Evolutionary conservation across 2,329 filamentous ascomycete species (phyloP).

Genomic region (Balansia obtecta): DNA sequence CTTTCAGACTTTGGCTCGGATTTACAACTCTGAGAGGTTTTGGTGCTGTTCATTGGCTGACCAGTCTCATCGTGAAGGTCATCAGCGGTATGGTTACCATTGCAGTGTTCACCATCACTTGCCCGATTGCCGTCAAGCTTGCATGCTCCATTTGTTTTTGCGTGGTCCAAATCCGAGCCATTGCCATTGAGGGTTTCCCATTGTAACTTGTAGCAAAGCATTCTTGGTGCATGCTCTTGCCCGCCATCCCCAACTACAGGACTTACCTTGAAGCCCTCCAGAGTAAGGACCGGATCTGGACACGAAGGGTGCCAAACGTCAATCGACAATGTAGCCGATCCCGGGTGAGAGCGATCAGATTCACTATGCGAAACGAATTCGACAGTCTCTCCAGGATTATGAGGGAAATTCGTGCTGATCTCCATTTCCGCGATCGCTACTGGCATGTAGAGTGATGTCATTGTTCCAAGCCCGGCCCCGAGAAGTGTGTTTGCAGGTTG

Average conservation of each 20-base stretch:
- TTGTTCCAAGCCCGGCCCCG: slow-evolving; percentile 18
- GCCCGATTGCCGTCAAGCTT: not conserved
- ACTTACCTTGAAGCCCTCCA: slow-evolving; percentile 26
- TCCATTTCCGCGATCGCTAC: slow-evolving; percentile 19
- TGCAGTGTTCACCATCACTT: not conserved
- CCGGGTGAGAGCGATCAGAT: slow-evolving; percentile 11
- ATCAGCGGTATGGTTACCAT: not conserved
- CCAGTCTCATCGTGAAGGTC: too few relatives aligned
- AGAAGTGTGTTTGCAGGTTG: slow-evolving; percentile 27
- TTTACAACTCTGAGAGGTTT: too few relatives aligned
- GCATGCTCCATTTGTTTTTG: too few relatives aligned
- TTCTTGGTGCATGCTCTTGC: slow-evolving; percentile 11
- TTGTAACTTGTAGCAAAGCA: slow-evolving; percentile 30
- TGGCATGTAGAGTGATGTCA: slow-evolving; percentile 25
- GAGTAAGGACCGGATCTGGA: slow-evolving; percentile 20
- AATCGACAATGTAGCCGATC: slow-evolving; percentile 21
- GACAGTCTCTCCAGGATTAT: slow-evolving; percentile 15
- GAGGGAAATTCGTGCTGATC: slow-evolving; percentile 14
- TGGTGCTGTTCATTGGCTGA: too few relatives aligned
- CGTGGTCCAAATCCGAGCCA: slow-evolving; percentile 8
- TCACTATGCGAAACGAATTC: slow-evolving; percentile 16
- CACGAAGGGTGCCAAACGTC: slow-evolving; percentile 19
- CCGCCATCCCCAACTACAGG: slow-evolving; percentile 24
- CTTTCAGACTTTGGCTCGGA: too few relatives aligned
- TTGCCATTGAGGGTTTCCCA: slow-evolving; percentile 23